phyloP scores from a whole-genome alignment of 352 stramenopile genomes.

The Stephanocyclus meneghinianus region DNA sequence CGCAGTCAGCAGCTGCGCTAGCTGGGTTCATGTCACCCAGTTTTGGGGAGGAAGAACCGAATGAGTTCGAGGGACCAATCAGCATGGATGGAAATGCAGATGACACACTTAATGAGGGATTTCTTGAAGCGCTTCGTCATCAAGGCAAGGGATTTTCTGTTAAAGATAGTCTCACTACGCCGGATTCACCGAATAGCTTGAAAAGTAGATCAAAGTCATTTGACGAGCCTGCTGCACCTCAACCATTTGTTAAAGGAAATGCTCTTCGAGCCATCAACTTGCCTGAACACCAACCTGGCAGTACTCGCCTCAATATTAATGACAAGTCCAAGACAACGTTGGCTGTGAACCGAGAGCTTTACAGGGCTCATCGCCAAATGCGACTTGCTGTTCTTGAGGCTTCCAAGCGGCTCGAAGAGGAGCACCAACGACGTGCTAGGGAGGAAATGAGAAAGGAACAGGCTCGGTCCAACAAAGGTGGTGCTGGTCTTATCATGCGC shows the following conservation, averaged over 20 bases:
- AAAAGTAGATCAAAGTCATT: conserved; percentile 42
- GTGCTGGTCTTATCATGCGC: conserved; percentile 61
- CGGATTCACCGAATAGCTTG: conserved; percentile 11
- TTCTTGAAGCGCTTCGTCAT: conserved; percentile 45
- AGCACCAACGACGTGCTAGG: conserved; percentile 48
- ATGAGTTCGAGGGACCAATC: conserved; percentile 38
- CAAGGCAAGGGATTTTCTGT: conserved; percentile 36
- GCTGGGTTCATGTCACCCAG: conserved; percentile 35
- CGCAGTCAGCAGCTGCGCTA: neutral
- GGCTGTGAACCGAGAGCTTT: conserved; percentile 60
- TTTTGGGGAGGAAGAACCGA: conserved; percentile 39
- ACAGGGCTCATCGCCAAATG: conserved; percentile 67
- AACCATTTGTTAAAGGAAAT: conserved; percentile 15
- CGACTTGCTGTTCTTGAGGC: conserved; percentile 65
- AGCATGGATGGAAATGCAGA: conserved; percentile 51
- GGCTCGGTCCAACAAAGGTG: conserved; percentile 23
- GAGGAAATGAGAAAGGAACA: conserved; percentile 51
- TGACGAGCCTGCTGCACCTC: conserved; percentile 19
- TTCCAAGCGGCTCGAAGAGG: conserved; percentile 71
- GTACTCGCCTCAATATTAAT: neutral
- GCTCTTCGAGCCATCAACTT: conserved; percentile 43
- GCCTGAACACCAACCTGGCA: conserved; percentile 56
- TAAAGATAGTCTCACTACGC: conserved; percentile 33
- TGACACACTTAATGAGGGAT: conserved; percentile 39
- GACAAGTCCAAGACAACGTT: conserved; percentile 48